Evolutionary conservation across 192 early-diverging fungal species (phyloP), one percentile per base, ranked within the genome.

Genomic region (Coemansia sp.): DNA sequence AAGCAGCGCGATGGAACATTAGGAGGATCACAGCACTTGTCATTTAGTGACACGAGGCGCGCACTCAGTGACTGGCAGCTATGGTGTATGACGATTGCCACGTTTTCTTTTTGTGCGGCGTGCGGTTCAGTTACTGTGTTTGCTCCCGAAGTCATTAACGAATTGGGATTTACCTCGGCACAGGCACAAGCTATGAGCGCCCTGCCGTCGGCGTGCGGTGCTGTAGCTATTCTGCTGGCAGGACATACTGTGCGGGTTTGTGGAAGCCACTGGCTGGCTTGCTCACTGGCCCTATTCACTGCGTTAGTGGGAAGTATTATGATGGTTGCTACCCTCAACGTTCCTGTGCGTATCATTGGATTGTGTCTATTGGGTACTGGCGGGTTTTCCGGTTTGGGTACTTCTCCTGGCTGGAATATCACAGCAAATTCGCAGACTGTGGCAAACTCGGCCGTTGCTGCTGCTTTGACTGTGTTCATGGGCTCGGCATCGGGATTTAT

Each of bases 171-270:
- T 27, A 57, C 80, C 2, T 16, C 76, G 0, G 67, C 76, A 2
- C 72, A 83, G 44, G 59, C 80, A 20, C 80, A 83, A 41, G 76
- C 80, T 1, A 75, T 83, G 80, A 78, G 76, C 31, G 76, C 80
- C 41, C 61, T 83, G 49, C 80, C 80, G 20, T 75, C 71, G 24
- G 70, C 61, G 0, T 84, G 70, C 61, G 81, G 77, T 2, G 71
- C 74, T 12, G 46, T 78, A 7, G 69, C 81, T 9, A 78, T 83
- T 11, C 20, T 83, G 27, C 33, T 72, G 12, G 54, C 70, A 12
- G 76, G 76, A 0, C 42, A 54, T 0, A 75, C 62, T 3, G 76
- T 78, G 24, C 60, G 63, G 0, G 15, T 67, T 4, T 78, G 73
- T 29, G 57, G 76, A 12, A 67, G 66, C 34, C 76, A 83, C 36